Base-by-base conservation (phyloP, 768 basidiomycete species). In the Pisolithus sp. region DNA sequence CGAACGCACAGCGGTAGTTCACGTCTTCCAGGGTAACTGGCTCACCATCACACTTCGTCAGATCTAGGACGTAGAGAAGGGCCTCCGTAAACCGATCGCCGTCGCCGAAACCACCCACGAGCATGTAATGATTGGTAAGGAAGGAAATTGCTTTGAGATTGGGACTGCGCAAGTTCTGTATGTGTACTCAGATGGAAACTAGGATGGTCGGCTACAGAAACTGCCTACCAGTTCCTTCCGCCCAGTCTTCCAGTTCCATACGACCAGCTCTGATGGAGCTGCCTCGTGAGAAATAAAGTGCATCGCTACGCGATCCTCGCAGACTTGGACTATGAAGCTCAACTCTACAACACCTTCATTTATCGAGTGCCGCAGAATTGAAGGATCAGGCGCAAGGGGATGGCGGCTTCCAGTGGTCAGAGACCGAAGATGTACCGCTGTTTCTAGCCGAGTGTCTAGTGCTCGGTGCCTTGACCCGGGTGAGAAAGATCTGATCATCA, bases 161-260 rank as follows among this genome's bases (percentile, higher is more conserved):
- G 20, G 63, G 59, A 18, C 68, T 62, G 37, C 58, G 59, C 3
- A 75, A 54, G 38, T 51, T 50, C 65, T 67, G 46, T 28, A 20
- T 54, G 28, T 60, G 42, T 47, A 30, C 26, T 40, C 28, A 45
- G 38, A 17, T 8, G 31, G 46, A 21, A 17, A 46, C 40, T 37
- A 12, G 5, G 20, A 10, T 3, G 9, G 13, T 40, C 12, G 46
- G 21, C 23, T n/a, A 15, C 23, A 18, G 9, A 18, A 20, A 10
- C 15, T 20, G 69, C 78, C 70, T 58, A 86, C 84, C 55, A 76
- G 52, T 57, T 80, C 61, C 7, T 70, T 60, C 9, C 63, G 57
- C 6, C 81, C 81, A 4, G 76, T 80, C 59, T 77, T 79, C 86
- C 85, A 87, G 50, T 86, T 76, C 83, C 82, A 87, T 20, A 83